A percentile compares a stretch with the other conserved stretches of the same genome.
Conservation (phyloP, 257 asterid species). For the Pogostemon cablin region DNA sequence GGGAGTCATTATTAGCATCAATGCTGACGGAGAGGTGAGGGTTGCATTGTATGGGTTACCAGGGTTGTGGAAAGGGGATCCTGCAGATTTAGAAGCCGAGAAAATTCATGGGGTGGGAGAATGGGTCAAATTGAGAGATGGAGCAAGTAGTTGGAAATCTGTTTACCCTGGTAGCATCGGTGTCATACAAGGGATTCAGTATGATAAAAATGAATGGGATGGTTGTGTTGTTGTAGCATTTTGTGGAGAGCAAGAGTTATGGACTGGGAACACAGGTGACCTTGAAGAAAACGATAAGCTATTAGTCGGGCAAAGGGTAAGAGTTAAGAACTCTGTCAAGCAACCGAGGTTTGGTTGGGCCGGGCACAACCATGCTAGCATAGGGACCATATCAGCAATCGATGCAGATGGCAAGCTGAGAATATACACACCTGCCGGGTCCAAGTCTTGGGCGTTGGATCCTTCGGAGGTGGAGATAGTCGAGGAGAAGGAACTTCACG, state of each 20-base stretch:
- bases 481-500: slow-evolving; percentile 64
- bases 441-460: slow-evolving; percentile 87
- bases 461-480: slow-evolving; percentile 85
- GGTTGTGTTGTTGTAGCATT: slow-evolving; percentile 69
- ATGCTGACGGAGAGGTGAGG: slow-evolving; percentile 89
- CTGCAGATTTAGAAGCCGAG: slow-evolving; percentile 79
- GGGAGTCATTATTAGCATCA: slow-evolving; percentile 73
- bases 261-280: slow-evolving; percentile 61
- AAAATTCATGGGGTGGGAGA: slow-evolving; percentile 81
- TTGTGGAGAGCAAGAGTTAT: slow-evolving; percentile 88
- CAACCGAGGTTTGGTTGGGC: slow-evolving; percentile 98
- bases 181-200: slow-evolving; percentile 80
- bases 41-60: slow-evolving; percentile 69
- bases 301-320: slow-evolving; percentile 68
- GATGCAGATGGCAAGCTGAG: slow-evolving; percentile 94
- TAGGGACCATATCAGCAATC: slow-evolving; percentile 80
- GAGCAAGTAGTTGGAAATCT: slow-evolving; percentile 70
- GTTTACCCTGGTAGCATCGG: slow-evolving; percentile 80
- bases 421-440: slow-evolving; percentile 87
- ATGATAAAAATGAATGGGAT: slow-evolving; percentile 69
- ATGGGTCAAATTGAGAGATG: slow-evolving; percentile 76
- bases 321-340: slow-evolving; percentile 61
- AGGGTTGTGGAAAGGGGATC: slow-evolving; percentile 94
- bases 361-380: slow-evolving; percentile 74
- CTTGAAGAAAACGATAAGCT: slow-evolving; percentile 60